These are phyloP conservation scores for Acanthochlamys bracteata DNA, from an alignment of 106 monocot genomes.

Conservation along the genomic window DNA sequence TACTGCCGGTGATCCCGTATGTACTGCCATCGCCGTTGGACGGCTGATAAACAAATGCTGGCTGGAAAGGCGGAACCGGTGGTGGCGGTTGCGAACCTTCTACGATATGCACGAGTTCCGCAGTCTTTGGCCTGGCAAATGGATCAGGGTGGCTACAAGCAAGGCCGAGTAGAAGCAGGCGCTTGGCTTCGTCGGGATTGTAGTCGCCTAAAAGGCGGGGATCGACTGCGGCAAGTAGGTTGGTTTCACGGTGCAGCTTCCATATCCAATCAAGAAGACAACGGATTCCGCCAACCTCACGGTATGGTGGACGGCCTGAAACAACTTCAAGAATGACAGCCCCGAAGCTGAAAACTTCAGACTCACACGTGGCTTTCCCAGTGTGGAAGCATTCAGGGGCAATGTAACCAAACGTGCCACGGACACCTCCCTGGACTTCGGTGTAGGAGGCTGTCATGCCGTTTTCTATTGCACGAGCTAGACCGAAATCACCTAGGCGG, in stretches of 20 bases:
- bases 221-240: slow-evolving; percentile 6
- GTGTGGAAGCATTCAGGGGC: slow-evolving; percentile 14
- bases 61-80: slow-evolving; percentile 1
- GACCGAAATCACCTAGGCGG: slow-evolving; percentile 20
- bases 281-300: neutral
- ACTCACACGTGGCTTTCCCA: slow-evolving; percentile 8
- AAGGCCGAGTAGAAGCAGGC: slow-evolving; percentile 7
- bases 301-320: slow-evolving; percentile 11
- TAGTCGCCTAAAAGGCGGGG: neutral
- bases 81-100: neutral
- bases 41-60: neutral
- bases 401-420: slow-evolving; percentile 23
- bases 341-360: slow-evolving; percentile 24
- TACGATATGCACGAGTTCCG: neutral
- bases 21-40: neutral
- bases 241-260: slow-evolving; percentile 14
- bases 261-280: slow-evolving; percentile 15
- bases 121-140: neutral
- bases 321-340: slow-evolving; percentile 16
- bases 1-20: no score
- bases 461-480: slow-evolving; percentile 14
- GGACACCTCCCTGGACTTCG: neutral
- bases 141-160: slow-evolving; percentile 9
- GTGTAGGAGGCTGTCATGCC: slow-evolving; percentile 4
- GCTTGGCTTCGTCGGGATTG: neutral